Base-by-base conservation (phyloP, 2,329 filamentous ascomycete genomes). In the Chlorencoelia australis region DNA sequence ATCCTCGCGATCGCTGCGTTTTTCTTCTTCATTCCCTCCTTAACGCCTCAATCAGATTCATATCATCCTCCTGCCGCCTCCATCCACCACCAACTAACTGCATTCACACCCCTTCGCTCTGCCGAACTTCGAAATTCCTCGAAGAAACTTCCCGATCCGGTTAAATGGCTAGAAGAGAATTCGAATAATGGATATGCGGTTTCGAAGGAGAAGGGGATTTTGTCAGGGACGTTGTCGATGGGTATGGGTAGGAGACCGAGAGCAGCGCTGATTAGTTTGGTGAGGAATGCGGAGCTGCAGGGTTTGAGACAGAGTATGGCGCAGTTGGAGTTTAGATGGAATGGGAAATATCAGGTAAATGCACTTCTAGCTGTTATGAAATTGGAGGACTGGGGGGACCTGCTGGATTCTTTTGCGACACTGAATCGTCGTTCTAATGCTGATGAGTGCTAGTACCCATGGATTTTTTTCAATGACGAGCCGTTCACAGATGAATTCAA, bases 391-490 rank as follows among this genome's bases (percentile, higher is more conserved):
- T 14, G 13, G 17, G 7, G 6, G 5, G 19, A 25, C 11, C 32
- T 17, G 15, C 8, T 26, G 8, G 13, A n/a, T n/a, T n/a, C n/a
- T n/a, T n/a, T n/a, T n/a, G n/a, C n/a, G n/a, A n/a, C n/a, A n/a
- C n/a, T 11, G 8, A 21, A n/a, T 7, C n/a, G 1, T 7, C 8
- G 14, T 4, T n/a, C 10, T 32, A 15, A 25, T 24, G 7, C 13
- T 37, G 13, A 17, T 14, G 14, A 9, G 10, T 39, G 3, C n/a
- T 10, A 82, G 51, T 93, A 93, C 54, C 82, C 86, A 29, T 93
- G 85, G 81, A 79, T 83, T 27, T 89, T 93, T 63, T 85, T 91
- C 68, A 91, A 88, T 59, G 77, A 86, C 50, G 73, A 79, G 35
- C 76, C 79, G 4, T 87, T 93, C 55, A 79, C 77, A 4, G 74